Percentiles rank a stretch among this genome's conserved stretches.
Conservation (phyloP, 345 rosid species). For the Eucalyptus caleyi region DNA sequence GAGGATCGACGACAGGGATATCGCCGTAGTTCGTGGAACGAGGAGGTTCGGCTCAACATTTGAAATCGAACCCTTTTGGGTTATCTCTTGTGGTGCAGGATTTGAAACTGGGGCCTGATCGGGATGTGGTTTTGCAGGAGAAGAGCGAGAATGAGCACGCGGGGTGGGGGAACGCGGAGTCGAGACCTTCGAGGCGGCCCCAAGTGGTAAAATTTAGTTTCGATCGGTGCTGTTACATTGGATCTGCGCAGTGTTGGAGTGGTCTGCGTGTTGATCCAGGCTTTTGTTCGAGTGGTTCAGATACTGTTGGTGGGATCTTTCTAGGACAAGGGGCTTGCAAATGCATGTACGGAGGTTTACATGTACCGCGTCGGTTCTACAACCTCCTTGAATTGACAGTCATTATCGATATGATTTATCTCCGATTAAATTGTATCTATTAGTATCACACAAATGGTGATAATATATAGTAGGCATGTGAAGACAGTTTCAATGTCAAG, state of each 20-base stretch:
- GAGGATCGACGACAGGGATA: not conserved
- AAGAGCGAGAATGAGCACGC: slow-evolving; percentile 2
- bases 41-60: slow-evolving; percentile 4
- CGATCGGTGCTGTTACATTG: not conserved
- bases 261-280: not conserved
- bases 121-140: not conserved
- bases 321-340: not conserved
- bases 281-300: not conserved
- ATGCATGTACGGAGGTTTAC: not conserved
- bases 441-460: not conserved
- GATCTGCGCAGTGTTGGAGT: not conserved
- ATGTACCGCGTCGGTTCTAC: not conserved
- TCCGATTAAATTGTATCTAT: too few relatives aligned
- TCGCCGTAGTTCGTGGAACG: slow-evolving; percentile 3
- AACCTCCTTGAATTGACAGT: not conserved
- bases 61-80: not conserved
- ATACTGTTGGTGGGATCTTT: not conserved
- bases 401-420: too few relatives aligned
- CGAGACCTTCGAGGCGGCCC: slow-evolving; percentile 22
- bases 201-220: slow-evolving; percentile 11
- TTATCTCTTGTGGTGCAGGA: not conserved
- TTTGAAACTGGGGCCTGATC: not conserved
- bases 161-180: slow-evolving; percentile 6
- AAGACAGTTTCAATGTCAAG: not conserved
- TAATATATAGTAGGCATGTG: not conserved